A percentile compares a stretch with the other conserved stretches of the same genome.
Conservation (phyloP, 202 grass and related monocot species). For the Setaria italica region DNA sequence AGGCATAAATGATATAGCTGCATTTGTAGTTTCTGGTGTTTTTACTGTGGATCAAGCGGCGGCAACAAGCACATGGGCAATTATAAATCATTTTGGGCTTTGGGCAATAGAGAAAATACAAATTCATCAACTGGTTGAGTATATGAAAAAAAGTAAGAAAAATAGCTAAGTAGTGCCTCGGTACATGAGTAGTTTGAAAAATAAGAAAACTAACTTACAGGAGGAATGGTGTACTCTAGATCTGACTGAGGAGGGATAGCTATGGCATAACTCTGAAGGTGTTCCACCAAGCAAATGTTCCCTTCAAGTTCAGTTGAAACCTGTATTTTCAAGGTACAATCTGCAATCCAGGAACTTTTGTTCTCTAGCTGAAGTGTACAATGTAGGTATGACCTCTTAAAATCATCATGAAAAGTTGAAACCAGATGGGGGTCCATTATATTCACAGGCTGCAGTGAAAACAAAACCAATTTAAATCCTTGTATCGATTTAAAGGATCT, state of each 20-base stretch:
- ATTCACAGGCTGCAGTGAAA: constrained; percentile 72
- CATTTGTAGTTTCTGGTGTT: not conserved
- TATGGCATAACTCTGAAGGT: constrained; percentile 70
- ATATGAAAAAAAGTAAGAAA: constrained; percentile 28
- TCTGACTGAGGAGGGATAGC: constrained; percentile 62
- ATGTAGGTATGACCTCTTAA: constrained; percentile 88
- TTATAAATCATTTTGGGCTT: not conserved
- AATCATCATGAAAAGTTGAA: constrained; percentile 86
- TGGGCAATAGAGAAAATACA: not conserved
- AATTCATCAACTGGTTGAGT: not conserved
- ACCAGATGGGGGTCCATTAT: constrained; percentile 88
- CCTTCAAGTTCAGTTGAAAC: constrained; percentile 77
- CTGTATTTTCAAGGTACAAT: constrained; percentile 75
- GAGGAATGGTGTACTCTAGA: constrained; percentile 79
- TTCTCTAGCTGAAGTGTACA: constrained; percentile 92
- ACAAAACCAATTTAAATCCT: constrained; percentile 31
- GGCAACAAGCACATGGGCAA: not conserved
- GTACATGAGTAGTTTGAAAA: not conserved
- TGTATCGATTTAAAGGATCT: not conserved
- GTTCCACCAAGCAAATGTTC: constrained; percentile 84
- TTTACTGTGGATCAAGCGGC: constrained; percentile 12
- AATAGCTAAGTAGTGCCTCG: constrained; percentile 9
- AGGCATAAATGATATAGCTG: not conserved
- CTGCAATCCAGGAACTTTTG: constrained; percentile 77
- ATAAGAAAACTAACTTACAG: constrained; percentile 64